phyloP scores from a whole-genome alignment of 2,329 filamentous ascomycete species.

The Stromatinia cepivora region DNA sequence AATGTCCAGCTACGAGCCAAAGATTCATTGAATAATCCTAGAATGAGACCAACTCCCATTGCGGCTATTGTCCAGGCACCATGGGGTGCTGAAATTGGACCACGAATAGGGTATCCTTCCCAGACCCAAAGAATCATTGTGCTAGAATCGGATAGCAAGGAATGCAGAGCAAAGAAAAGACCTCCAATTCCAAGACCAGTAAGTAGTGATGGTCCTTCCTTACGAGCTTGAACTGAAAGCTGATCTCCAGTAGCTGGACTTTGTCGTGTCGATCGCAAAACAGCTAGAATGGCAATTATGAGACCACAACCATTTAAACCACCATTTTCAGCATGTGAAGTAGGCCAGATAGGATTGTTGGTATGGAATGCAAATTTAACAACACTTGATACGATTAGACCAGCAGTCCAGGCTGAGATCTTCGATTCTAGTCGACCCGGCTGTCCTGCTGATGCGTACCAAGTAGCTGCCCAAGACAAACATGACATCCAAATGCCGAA shows the following conservation, averaged over 20 bases:
- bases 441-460: conserved; percentile 75
- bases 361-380: conserved; percentile 92
- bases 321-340: conserved; percentile 85
- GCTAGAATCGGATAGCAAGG: conserved; percentile 91
- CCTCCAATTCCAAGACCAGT: conserved; percentile 79
- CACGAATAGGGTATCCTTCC: conserved; percentile 91
- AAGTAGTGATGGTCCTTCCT: conserved; percentile 67
- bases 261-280: conserved; percentile 71
- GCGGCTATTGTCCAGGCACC: conserved; percentile 81
- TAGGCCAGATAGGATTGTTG: conserved; percentile 96
- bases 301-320: conserved; percentile 89
- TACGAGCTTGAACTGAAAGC: conserved; percentile 51
- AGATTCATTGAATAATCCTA: conserved; percentile 72
- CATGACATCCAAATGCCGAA: conserved; percentile 80
- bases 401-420: conserved; percentile 76
- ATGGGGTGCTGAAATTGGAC: conserved; percentile 85
- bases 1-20: conserved; percentile 76
- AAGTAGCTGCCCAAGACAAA: conserved; percentile 79
- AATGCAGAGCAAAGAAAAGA: conserved; percentile 86
- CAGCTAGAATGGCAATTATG: conserved; percentile 71
- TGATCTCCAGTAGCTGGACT: conserved; percentile 49
- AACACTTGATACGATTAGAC: conserved; percentile 80
- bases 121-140: conserved; percentile 99
- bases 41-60: conserved; percentile 79
- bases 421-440: conserved; percentile 76